These are phyloP conservation scores for Phytophthora cryptogea DNA, from an alignment of 352 stramenopile species.

Conservation along the genomic window DNA sequence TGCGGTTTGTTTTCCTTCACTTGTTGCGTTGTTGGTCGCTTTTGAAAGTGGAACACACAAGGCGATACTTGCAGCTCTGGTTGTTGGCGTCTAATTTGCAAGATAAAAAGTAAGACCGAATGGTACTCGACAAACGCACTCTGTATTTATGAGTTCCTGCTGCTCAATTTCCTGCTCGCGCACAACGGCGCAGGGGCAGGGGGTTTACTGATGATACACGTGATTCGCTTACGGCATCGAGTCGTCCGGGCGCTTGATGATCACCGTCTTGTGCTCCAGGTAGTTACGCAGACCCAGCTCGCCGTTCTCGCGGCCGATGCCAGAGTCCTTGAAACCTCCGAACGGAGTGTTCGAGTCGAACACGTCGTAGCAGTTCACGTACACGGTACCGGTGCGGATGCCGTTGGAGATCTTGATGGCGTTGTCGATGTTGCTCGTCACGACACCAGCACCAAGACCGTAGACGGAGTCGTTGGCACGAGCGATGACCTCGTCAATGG, in stretches of 20 bases:
- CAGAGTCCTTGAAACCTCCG: slow-evolving; percentile 86
- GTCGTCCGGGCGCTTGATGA: slow-evolving; percentile 57
- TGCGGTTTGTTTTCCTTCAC: too few species aligned
- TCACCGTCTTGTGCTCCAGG: slow-evolving; percentile 77
- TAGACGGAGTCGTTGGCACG: slow-evolving; percentile 88
- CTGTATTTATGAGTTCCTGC: slow-evolving; percentile 19
- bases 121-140: slow-evolving; percentile 11
- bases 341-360: slow-evolving; percentile 88
- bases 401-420: slow-evolving; percentile 85
- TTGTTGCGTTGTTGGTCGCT: too few species aligned
- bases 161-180: slow-evolving; percentile 9
- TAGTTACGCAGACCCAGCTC: slow-evolving; percentile 77
- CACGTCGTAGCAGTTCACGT: slow-evolving; percentile 94
- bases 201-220: slow-evolving; percentile 18
- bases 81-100: not conserved
- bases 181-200: not conserved
- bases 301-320: slow-evolving; percentile 79
- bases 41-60: too few species aligned
- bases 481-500: slow-evolving; percentile 83
- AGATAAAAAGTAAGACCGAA: not conserved
- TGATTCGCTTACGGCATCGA: slow-evolving; percentile 29
- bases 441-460: slow-evolving; percentile 88
- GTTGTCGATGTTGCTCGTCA: slow-evolving; percentile 84
- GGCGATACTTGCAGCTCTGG: too few species aligned
- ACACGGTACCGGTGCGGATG: slow-evolving; percentile 92